These are phyloP conservation scores for Apophysomyces sp. DNA, from an alignment of 371 early-diverging fungal species.

Conservation along the genomic window DNA sequence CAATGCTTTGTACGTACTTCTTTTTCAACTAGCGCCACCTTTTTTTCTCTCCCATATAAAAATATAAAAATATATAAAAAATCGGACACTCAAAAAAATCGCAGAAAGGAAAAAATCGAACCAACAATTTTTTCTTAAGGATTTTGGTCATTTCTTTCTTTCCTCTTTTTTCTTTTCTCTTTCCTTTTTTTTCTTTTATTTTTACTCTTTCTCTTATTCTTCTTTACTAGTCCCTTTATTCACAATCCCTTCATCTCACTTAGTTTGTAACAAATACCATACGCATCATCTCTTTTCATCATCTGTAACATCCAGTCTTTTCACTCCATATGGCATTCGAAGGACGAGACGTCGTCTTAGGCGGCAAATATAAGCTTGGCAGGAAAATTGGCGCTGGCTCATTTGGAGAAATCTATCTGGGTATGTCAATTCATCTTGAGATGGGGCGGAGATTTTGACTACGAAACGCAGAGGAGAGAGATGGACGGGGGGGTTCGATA, in stretches of 20 bases:
- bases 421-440: constrained; percentile 37
- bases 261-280: not conserved
- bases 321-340: constrained; percentile 38
- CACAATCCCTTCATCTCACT: not conserved
- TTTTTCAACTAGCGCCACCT: too few relatives aligned
- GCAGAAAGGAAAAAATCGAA: constrained; percentile 7
- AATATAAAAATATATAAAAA: too few relatives aligned
- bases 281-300: not conserved
- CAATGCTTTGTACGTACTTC: too few relatives aligned
- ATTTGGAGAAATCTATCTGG: constrained; percentile 99
- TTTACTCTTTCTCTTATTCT: not conserved
- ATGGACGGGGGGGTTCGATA: not conserved
- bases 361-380: constrained; percentile 92
- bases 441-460: constrained; percentile 1
- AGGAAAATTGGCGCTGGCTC: constrained; percentile 98
- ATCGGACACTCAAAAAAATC: constrained; percentile 1
- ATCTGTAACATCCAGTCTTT: constrained; percentile 5
- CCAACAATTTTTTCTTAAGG: not conserved
- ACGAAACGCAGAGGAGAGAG: not conserved
- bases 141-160: constrained; percentile 2
- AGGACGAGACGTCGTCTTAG: constrained; percentile 54
- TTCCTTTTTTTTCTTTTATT: not conserved
- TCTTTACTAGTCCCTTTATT: not conserved
- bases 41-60: too few relatives aligned
- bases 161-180: constrained; percentile 1